Base-by-base conservation (phyloP, 2,329 filamentous ascomycete species). In the Fusarium albosuccineum region DNA sequence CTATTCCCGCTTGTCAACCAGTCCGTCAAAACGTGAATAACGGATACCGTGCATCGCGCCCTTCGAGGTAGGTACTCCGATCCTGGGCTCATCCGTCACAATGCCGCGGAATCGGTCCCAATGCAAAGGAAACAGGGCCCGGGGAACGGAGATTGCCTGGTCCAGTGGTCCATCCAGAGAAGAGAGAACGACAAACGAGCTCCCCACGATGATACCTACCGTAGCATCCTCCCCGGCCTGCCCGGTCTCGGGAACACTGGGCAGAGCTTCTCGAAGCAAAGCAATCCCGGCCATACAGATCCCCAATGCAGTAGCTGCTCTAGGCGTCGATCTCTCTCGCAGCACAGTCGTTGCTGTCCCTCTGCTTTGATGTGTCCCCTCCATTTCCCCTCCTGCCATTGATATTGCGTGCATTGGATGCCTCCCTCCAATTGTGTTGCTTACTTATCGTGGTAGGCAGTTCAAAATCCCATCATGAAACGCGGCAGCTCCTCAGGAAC, bases 281-380 rank as follows among this genome's bases (percentile, higher is more conserved):
- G 64, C 45, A 59, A 71, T 65, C 71, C 67, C 58, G 60, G 63
- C 54, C 49, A 45, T 27, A 27, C 50, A 49, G 51, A 60, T 57
- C 60, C 66, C 69, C 70, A 71, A 60, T 49, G 54, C 57, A 62
- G 54, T 40, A 68, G 71, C 59, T 26, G 68, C 71, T 67, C 71
- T 72, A 60, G 70, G 52, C 62, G 71, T 73, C 70, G 71, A 73
- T 73, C 71, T 51, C 62, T 68, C 60, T 65, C 57, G 62, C 55
- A 69, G 57, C 62, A 60, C 30, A 55, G 48, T 40, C n/a, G 45
- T 34, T 45, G 58, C 55, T 55, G 53, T 26, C 36, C 53, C 58
- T 50, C 45, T 53, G 52, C 26, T 39, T 36, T 45, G 49, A 48
- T 48, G 30, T 52, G 22, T 52, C 57, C 57, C 46, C 62, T 66